These are phyloP conservation scores for Cubamyces lactineus DNA, from an alignment of 768 basidiomycete genomes.

Conservation along the genomic window DNA sequence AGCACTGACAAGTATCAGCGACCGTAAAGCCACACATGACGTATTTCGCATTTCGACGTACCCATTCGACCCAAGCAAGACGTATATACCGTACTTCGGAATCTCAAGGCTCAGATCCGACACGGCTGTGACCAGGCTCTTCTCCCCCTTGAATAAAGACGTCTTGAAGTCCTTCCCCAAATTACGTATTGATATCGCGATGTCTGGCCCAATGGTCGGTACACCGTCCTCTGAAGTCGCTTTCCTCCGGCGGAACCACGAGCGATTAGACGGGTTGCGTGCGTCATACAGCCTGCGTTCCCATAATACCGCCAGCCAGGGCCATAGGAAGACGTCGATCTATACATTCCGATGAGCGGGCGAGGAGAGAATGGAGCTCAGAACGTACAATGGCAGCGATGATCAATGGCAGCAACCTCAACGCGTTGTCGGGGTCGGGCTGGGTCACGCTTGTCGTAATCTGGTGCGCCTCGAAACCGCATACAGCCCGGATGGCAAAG, in stretches of 20 bases:
- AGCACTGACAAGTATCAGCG: constrained; percentile 47
- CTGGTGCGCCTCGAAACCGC: constrained; percentile 66
- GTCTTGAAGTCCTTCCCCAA: constrained; percentile 61
- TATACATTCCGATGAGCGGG: constrained; percentile 29
- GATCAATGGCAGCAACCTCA: constrained; percentile 59
- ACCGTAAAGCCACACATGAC: not conserved
- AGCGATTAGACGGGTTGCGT: constrained; percentile 37
- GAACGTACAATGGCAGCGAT: constrained; percentile 64
- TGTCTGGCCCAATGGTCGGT: constrained; percentile 37
- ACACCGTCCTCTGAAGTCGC: constrained; percentile 27
- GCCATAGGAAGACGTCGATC: constrained; percentile 79
- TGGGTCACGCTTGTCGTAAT: constrained; percentile 56
- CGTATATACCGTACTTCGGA: constrained; percentile 76
- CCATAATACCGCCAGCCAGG: constrained; percentile 59
- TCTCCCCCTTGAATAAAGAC: constrained; percentile 50
- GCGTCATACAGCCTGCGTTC: constrained; percentile 69
- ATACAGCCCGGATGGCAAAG: constrained; percentile 68
- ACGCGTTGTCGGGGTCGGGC: constrained; percentile 61
- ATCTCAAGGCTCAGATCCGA: constrained; percentile 68
- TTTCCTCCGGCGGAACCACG: constrained; percentile 29
- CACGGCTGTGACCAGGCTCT: constrained; percentile 61
- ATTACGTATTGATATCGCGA: constrained; percentile 65
- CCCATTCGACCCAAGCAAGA: constrained; percentile 77
- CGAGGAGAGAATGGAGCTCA: not conserved
- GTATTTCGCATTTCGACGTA: constrained; percentile 23